Base-by-base conservation (phyloP, 2,329 filamentous ascomycete genomes). In the Didymella glomerata region DNA sequence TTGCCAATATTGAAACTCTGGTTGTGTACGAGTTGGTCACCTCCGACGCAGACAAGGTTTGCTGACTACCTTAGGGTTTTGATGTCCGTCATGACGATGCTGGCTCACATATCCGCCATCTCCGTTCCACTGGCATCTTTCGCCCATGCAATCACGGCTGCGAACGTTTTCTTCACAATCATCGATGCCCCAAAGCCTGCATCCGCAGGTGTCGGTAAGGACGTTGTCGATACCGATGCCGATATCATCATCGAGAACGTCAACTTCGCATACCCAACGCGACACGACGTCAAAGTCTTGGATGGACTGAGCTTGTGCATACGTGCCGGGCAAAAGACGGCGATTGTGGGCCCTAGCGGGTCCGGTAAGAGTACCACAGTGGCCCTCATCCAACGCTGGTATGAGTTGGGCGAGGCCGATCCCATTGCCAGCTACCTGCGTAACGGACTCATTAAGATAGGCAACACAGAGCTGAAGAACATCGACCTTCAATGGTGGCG, bases 321-420 rank as follows among this genome's bases (percentile, higher is more conserved):
- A 38, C 92, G 92, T 2, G 91, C 92, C 4, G 93, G 93, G n/a
- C 96, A 96, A 79, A 92, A 89, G 2, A 97, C 93, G 2, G 94
- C 94, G 1, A 82, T 98, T 13, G 94, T 98, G 8, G 94, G 94
- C 52, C 91, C 93, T 0, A 97, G 93, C 20, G 94, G 93, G 6
- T 96, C 90, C 32, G 94, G 94, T 38, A 98, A 97, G 80, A 93
- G 90, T 72, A 97, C 93, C 0, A 92, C 97, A 63, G 89, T 97
- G 27, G 93, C 93, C 9, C 82, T 98, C 27, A 89, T 97, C 0
- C 93, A 97, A 78, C 63, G 94, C 25, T 97, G 97, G 77, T 97
- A 97, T 76, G 84, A 85, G 4, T 79, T 88, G 7, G 62, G 55
- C 4, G 60, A 54, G n/a, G n/a, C 40, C 24, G 60, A 63, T 57